phyloP scores from a whole-genome alignment of 2,329 filamentous ascomycete genomes.

The Alternaria triticimaculans region DNA sequence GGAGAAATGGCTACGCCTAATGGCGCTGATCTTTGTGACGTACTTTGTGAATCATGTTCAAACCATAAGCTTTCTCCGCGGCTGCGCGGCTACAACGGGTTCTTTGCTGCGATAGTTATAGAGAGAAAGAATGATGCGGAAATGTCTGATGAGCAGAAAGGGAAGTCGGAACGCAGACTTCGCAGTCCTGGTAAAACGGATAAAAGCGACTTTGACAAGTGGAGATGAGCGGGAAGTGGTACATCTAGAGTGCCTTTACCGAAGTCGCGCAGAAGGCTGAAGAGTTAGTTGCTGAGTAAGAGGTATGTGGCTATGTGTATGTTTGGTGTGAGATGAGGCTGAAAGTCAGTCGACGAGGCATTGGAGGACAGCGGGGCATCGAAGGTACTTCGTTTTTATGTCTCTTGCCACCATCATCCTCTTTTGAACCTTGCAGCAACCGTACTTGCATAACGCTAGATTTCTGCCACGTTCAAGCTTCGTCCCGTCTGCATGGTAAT shows the following conservation, averaged over 20 bases:
- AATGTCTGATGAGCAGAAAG: background rate
- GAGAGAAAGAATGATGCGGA: background rate
- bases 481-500: background rate
- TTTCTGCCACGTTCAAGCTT: background rate
- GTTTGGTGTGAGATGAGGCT: background rate
- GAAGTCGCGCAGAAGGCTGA: background rate
- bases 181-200: background rate
- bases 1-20: background rate
- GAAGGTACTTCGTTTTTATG: background rate
- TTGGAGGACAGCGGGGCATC: background rate
- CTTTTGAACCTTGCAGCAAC: background rate
- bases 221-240: background rate
- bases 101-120: background rate
- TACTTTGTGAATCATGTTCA: too few species aligned
- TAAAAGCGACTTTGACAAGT: background rate
- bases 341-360: background rate
- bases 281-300: background rate
- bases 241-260: background rate
- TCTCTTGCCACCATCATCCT: background rate
- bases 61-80: background rate
- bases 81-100: background rate
- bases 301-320: background rate
- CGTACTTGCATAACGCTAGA: background rate
- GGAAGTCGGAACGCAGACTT: background rate
- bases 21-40: background rate